Conservation (phyloP, 2,329 filamentous ascomycete species). For the Chaetomium sp. region DNA sequence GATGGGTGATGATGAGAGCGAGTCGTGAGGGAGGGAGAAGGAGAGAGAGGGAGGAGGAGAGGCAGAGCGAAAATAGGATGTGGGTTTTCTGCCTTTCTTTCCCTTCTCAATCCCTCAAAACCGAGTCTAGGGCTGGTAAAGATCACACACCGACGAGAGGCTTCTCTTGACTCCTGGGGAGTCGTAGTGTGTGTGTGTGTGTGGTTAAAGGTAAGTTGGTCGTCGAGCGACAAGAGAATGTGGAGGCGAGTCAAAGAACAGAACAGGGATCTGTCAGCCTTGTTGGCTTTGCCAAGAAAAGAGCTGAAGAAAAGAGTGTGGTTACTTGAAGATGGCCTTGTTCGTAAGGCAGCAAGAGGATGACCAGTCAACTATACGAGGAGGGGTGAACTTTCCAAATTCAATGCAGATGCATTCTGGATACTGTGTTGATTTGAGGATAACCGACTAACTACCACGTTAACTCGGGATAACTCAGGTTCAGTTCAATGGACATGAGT, state of each 20-base stretch:
- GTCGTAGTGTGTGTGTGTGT: neutral
- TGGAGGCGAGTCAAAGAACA: slow-evolving; percentile 13
- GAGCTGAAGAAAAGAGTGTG: slow-evolving; percentile 4
- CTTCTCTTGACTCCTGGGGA: slow-evolving; percentile 3
- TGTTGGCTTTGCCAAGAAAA: neutral
- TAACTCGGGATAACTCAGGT: too few relatives aligned
- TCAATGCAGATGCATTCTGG: too few relatives aligned
- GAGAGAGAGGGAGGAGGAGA: neutral
- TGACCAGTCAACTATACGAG: too few relatives aligned
- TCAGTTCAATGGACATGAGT: too few relatives aligned
- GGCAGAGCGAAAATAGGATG: neutral
- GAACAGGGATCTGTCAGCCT: neutral
- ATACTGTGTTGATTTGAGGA: too few relatives aligned
- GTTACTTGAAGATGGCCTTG: neutral
- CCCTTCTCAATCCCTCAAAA: neutral
- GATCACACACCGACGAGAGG: slow-evolving; percentile 11
- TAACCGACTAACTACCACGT: too few relatives aligned
- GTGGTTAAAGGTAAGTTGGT: neutral
- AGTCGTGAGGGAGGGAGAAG: neutral
- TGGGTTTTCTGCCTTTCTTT: neutral
- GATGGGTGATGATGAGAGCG: neutral
- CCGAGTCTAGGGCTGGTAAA: neutral
- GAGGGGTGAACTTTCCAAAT: too few relatives aligned
- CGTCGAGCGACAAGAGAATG: neutral
- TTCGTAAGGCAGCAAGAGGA: neutral